A percentile compares a stretch with the other conserved stretches of the same genome.
Conservation (phyloP, 805 yeast species). For the Saccharomycopsis babjevae region DNA sequence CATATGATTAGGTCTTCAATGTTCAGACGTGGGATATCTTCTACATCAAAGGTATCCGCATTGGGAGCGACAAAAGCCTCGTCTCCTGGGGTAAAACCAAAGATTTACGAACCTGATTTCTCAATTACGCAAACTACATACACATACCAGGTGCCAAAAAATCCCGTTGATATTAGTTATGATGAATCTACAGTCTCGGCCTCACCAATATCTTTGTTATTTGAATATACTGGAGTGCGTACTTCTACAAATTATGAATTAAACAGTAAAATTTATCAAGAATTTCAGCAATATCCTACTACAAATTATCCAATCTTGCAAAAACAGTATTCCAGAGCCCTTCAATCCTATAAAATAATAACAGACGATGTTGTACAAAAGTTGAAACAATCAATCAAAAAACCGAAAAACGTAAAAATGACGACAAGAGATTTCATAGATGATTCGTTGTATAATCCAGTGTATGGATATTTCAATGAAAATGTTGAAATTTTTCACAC, state of each 20-base stretch:
- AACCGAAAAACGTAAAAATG: slow-evolving; percentile 63
- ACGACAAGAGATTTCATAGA: slow-evolving; percentile 72
- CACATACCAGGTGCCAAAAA: slow-evolving; percentile 14
- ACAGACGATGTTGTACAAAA: slow-evolving; percentile 20
- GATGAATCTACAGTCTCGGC: slow-evolving; percentile 18
- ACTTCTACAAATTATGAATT: slow-evolving; percentile 25
- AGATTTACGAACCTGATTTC: slow-evolving; percentile 17
- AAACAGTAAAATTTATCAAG: slow-evolving; percentile 22
- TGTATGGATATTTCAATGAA: slow-evolving; percentile 72
- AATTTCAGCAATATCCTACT: slow-evolving; percentile 36
- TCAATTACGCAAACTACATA: slow-evolving; percentile 20
- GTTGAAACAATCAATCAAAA: slow-evolving; percentile 19
- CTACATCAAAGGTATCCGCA: neutral
- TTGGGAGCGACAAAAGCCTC: neutral
- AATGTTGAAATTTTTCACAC: slow-evolving; percentile 70
- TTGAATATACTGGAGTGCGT: slow-evolving; percentile 29
- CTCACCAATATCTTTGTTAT: slow-evolving; percentile 12
- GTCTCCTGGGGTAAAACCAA: neutral
- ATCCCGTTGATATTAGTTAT: neutral
- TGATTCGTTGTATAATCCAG: slow-evolving; percentile 72
- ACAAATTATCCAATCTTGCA: slow-evolving; percentile 30
- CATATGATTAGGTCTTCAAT: neutral
- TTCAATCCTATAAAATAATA: neutral
- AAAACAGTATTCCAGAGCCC: slow-evolving; percentile 13
- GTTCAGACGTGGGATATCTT: neutral